Base-by-base conservation (phyloP, 805 yeast species). In the Pichia manshurica region DNA sequence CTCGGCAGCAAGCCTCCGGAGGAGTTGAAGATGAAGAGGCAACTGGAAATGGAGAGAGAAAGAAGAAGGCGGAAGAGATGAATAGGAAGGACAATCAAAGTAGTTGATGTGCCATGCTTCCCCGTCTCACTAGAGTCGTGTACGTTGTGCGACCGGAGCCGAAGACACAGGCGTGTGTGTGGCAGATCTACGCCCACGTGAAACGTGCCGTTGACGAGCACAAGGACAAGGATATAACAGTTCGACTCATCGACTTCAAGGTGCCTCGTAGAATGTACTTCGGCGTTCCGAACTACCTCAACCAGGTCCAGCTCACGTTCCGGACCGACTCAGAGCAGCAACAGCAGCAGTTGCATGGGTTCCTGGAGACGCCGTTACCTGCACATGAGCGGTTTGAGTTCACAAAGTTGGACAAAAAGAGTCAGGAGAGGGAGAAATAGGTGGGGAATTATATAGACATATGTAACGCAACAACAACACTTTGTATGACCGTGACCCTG, bases 251-350 rank as follows among this genome's bases (percentile, higher is more conserved):
- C 16, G 58, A 56, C 42, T 56, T 59, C 38, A 45, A 45, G 28
- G 38, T 58, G 7, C 58, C 60, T 2, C 44, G 48, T 13, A 47
- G 43, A 4, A 36, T 43, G 15, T 49, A 52, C 23, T 50, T 47
- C 20, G 61, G 61, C 3, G 39, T 22, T 2, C 13, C 31, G 5
- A 44, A 45, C 8, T 50, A 48, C 25, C 39, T 51, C 42, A 47
- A 53, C 33, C 51, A 51, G 28, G 10, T 54, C 10, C 47, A 51
- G 19, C 32, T 54, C 2, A 21, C 52, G 7, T 44, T 53, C 16
- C 29, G 45, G 32, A 15, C 45, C 5, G 33, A 39, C 16, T 33
- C 34, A 2, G 42, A 79, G 84, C 86, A 69, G 73, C 42, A 69
- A 68, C 28, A 59, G 66, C 28, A 10, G 2, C 3, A 7, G 2